phyloP scores from a whole-genome alignment of 2,329 filamentous ascomycete genomes.

The Pseudogymnoascus sp. region DNA sequence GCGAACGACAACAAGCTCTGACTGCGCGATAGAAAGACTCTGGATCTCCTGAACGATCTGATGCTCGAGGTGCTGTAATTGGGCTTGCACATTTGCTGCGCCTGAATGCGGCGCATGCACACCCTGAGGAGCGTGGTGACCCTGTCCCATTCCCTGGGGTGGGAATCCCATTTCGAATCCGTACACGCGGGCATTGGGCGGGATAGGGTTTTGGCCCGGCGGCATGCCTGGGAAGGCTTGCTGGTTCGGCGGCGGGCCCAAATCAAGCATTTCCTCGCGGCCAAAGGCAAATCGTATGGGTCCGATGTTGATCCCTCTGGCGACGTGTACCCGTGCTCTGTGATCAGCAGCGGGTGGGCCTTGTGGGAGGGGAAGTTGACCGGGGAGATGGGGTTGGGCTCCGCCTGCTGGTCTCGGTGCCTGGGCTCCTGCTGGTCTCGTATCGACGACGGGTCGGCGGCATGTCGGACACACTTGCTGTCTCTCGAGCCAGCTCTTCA shows the following conservation, averaged over 20 bases:
- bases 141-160: slow-evolving; percentile 13
- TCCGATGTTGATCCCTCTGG: slow-evolving; percentile 64
- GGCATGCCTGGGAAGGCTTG: slow-evolving; percentile 23
- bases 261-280: slow-evolving; percentile 56
- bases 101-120: not conserved
- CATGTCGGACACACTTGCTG: slow-evolving; percentile 97
- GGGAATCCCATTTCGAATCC: slow-evolving; percentile 30
- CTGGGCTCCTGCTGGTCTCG: slow-evolving; percentile 28
- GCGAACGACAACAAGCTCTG: slow-evolving; percentile 63
- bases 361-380: slow-evolving; percentile 19
- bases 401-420: slow-evolving; percentile 21
- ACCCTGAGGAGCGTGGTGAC: not conserved
- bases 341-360: slow-evolving; percentile 29
- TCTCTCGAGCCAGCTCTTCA: slow-evolving; percentile 93
- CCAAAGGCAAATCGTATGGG: slow-evolving; percentile 68
- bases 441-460: slow-evolving; percentile 66
- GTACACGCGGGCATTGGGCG: slow-evolving; percentile 24
- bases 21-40: slow-evolving; percentile 53
- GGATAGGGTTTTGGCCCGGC: slow-evolving; percentile 11
- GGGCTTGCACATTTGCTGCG: slow-evolving; percentile 42
- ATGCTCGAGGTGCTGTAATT: slow-evolving; percentile 60
- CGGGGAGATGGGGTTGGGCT: slow-evolving; percentile 23
- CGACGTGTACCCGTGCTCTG: slow-evolving; percentile 31
- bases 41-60: slow-evolving; percentile 62
- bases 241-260: slow-evolving; percentile 38